phyloP scores from a whole-genome alignment of 2,329 filamentous ascomycete species.

The Alternaria panax region DNA sequence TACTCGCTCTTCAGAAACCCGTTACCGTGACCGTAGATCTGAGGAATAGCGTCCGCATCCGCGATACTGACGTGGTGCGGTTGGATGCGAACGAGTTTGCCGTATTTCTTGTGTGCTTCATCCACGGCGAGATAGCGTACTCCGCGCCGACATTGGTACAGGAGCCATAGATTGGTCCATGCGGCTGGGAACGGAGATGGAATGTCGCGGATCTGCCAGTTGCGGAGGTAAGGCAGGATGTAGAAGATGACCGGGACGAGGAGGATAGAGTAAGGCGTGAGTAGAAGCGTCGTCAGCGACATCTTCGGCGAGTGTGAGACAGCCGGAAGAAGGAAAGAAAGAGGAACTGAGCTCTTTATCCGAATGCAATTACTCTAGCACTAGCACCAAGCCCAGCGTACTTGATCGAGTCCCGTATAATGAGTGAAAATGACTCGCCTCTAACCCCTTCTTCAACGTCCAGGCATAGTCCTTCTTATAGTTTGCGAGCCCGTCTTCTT shows the following conservation, averaged over 20 bases:
- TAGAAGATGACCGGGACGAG: conserved; percentile 63
- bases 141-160: conserved; percentile 69
- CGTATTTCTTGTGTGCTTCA: conserved; percentile 74
- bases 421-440: not conserved
- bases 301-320: conserved; percentile 25
- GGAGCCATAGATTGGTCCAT: conserved; percentile 82
- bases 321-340: not conserved
- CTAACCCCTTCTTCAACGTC: not conserved
- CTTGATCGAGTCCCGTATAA: not conserved
- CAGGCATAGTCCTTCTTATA: conserved; percentile 9
- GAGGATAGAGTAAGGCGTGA: conserved; percentile 58
- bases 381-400: conserved; percentile 3
- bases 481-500: not conserved
- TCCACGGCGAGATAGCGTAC: conserved; percentile 67
- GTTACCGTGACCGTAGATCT: conserved; percentile 73
- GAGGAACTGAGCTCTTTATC: conserved; percentile 2
- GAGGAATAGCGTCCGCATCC: conserved; percentile 77
- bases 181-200: conserved; percentile 70
- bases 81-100: conserved; percentile 81
- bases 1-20: conserved; percentile 71
- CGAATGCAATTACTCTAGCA: not conserved
- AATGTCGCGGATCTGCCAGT: conserved; percentile 62
- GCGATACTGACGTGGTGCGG: conserved; percentile 85
- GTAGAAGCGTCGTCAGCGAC: conserved; percentile 47
- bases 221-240: conserved; percentile 67